Percentiles rank a stretch among this genome's conserved stretches.
Conservation (phyloP, 108 stramenopile species). For the Nitzschia palea region DNA sequence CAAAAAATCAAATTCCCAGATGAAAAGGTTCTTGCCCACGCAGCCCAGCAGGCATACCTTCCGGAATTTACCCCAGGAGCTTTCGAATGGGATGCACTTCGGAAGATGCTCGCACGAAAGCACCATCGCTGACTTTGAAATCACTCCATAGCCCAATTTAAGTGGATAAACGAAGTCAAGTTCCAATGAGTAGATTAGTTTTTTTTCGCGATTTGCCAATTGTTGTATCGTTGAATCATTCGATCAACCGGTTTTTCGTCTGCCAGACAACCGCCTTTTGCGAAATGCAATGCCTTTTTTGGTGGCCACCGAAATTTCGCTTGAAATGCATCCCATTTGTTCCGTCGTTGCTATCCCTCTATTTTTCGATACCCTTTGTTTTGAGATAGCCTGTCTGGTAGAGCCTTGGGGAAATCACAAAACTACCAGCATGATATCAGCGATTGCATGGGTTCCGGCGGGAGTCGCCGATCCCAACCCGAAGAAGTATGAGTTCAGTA, state of each 20-base stretch:
- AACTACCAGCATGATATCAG: constrained; percentile 63
- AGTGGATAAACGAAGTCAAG: too few relatives aligned
- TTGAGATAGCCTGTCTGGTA: neutral
- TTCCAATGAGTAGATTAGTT: too few relatives aligned
- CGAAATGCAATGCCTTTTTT: too few relatives aligned
- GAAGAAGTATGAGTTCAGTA: constrained; percentile 78
- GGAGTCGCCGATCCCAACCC: constrained; percentile 83
- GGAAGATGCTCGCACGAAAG: constrained; percentile 30
- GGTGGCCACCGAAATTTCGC: too few relatives aligned
- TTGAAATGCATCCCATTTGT: too few relatives aligned
- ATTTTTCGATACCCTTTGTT: neutral
- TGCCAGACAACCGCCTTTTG: too few relatives aligned
- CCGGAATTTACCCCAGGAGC: constrained; percentile 62
- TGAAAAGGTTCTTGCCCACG: constrained; percentile 43
- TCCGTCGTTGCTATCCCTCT: too few relatives aligned
- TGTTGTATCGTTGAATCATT: too few relatives aligned
- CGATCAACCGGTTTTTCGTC: too few relatives aligned
- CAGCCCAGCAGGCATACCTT: constrained; percentile 39
- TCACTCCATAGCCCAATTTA: too few relatives aligned
- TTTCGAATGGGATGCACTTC: constrained; percentile 60
- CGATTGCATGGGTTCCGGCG: constrained; percentile 76
- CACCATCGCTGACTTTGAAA: constrained; percentile 5
- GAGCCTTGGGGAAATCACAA: neutral
- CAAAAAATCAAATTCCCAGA: constrained; percentile 38
- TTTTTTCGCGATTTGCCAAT: too few relatives aligned